phyloP scores from a whole-genome alignment of 345 rosid species.

The Psidium friedrichsthalianum region DNA sequence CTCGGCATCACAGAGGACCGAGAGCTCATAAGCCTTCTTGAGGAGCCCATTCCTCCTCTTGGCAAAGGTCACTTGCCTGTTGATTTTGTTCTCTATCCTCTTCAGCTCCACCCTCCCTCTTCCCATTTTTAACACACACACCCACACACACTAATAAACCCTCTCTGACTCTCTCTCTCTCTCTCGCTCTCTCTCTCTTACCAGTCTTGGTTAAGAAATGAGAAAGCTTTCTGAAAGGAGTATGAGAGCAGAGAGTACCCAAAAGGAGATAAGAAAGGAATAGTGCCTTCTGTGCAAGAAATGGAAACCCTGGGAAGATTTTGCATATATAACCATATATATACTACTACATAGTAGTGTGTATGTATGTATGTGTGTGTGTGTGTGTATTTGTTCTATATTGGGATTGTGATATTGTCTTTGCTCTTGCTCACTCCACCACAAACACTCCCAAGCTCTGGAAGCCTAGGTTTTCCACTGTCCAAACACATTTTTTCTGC shows the following conservation, averaged over 20 bases:
- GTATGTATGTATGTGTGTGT: not conserved
- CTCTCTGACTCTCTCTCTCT: not conserved
- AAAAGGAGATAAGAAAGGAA: not conserved
- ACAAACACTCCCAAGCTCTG: not conserved
- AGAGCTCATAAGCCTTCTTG: constrained; percentile 57
- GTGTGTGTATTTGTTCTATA: not conserved
- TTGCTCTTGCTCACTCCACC: not conserved
- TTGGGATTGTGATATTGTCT: not conserved
- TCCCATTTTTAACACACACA: constrained; percentile 22
- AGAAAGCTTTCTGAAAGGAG: constrained; percentile 6
- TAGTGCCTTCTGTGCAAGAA: not conserved
- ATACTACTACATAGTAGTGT: not conserved
- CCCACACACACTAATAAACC: not conserved
- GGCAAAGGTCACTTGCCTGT: constrained; percentile 56
- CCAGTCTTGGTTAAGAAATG: constrained; percentile 22
- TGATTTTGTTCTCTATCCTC: constrained; percentile 59
- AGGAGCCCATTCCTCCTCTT: constrained; percentile 66
- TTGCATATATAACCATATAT: not conserved
- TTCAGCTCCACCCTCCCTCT: constrained; percentile 61
- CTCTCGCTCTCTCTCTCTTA: not conserved
- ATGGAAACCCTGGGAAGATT: not conserved
- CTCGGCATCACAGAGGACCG: constrained; percentile 57
- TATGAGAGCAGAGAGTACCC: not conserved
- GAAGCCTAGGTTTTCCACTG: not conserved
- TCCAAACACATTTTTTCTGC: not conserved